Evolutionary conservation across 176 grass and related monocot species (phyloP).

Genomic region (Tillandsia fasciculata): DNA sequence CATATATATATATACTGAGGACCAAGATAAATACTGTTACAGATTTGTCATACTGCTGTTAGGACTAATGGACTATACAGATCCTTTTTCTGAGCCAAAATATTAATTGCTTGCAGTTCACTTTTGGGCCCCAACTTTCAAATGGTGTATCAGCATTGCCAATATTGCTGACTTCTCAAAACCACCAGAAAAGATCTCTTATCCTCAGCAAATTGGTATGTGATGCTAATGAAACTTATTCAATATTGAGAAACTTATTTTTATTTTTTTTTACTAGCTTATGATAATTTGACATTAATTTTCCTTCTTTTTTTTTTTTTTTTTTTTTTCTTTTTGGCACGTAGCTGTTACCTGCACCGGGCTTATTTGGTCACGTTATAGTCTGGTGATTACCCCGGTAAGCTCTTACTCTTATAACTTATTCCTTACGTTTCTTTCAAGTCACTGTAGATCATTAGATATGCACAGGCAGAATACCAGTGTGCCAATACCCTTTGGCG

Average conservation of each 20-base stretch:
- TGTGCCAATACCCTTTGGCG: too few species aligned
- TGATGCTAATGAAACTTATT: conserved; percentile 1
- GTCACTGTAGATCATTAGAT: not conserved
- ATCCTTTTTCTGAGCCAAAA: not conserved
- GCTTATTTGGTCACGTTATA: conserved; percentile 16
- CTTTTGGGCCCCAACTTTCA: conserved; percentile 92
- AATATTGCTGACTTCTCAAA: conserved; percentile 88
- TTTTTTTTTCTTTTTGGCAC: conserved; percentile 3
- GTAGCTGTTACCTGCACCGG: conserved; percentile 57
- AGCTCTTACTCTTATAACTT: not conserved
- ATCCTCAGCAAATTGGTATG: conserved; percentile 89
- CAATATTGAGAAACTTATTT: not conserved
- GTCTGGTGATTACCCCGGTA: conserved; percentile 21
- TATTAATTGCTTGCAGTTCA: conserved; percentile 38
- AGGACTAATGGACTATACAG: not conserved
- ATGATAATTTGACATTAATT: not conserved
- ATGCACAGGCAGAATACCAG: too few species aligned
- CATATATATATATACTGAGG: not conserved
- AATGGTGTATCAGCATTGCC: conserved; percentile 95
- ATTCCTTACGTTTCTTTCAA: not conserved
- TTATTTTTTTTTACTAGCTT: not conserved
- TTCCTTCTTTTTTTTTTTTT: not conserved
- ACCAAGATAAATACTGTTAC: not conserved
- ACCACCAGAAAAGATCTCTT: conserved; percentile 84
- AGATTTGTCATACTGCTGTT: not conserved